Percentiles rank a stretch among this genome's conserved stretches.
Evolutionary conservation across 164 flowering plant species (phyloP).

Genomic region (Paratinospora sagittata): DNA sequence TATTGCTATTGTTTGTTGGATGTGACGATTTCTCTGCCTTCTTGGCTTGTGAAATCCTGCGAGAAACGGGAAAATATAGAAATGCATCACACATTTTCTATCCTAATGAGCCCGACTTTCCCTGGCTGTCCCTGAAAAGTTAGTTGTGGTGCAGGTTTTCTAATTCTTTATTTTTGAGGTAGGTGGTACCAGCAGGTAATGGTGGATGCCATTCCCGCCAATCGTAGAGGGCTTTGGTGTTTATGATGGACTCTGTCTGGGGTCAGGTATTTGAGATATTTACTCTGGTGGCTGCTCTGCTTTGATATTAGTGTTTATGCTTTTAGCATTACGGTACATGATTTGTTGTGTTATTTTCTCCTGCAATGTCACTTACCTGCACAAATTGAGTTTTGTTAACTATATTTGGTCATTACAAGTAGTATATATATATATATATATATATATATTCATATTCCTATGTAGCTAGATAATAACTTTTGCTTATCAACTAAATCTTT

Average conservation of each 20-base stretch:
- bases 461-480: neutral
- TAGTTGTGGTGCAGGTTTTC: neutral
- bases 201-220: neutral
- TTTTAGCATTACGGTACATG: neutral
- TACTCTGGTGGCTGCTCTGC: neutral
- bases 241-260: neutral
- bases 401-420: no score
- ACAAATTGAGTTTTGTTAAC: neutral
- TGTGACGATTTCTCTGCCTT: neutral
- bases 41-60: constrained; percentile 3
- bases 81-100: neutral
- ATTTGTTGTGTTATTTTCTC: neutral
- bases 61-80: neutral
- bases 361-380: neutral
- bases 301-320: neutral
- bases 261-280: neutral
- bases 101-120: neutral
- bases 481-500: no score
- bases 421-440: no score
- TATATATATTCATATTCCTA: no score
- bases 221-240: constrained; percentile 1
- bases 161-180: neutral
- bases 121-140: neutral
- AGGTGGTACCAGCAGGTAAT: neutral
- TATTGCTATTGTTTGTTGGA: neutral